Conservation (phyloP, 2,329 filamentous ascomycete species). For the Pseudomassariella vexata region DNA sequence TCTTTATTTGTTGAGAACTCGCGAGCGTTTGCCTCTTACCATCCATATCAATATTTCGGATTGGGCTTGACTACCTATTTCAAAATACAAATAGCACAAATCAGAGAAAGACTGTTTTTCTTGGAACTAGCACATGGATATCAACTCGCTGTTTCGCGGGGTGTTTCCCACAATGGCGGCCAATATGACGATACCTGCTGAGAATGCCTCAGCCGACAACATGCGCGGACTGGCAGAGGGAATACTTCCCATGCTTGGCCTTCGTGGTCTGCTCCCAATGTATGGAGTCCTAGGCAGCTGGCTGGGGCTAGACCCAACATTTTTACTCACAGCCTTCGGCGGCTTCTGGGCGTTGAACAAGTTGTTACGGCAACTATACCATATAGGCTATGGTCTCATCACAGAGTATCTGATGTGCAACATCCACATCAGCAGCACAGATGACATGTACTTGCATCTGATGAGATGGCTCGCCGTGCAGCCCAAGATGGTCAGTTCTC, state of each 20-base stretch:
- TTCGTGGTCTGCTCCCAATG: conserved; percentile 36
- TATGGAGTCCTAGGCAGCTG: conserved; percentile 37
- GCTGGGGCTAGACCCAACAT: conserved; percentile 43
- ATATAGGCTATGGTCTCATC: conserved; percentile 29
- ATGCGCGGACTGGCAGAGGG: conserved; percentile 31
- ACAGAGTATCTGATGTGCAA: conserved; percentile 43
- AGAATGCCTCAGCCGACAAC: conserved; percentile 12
- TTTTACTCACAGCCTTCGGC: conserved; percentile 38
- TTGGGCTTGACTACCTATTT: too few relatives aligned
- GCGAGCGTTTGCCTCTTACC: too few relatives aligned
- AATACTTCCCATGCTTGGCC: conserved; percentile 39
- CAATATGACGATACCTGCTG: conserved; percentile 12
- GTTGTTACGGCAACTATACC: conserved; percentile 29
- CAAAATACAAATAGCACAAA: too few relatives aligned
- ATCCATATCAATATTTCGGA: too few relatives aligned
- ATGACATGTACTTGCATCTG: conserved; percentile 53
- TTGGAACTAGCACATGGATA: conserved; percentile 17
- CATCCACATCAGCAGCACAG: conserved; percentile 47
- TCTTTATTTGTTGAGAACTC: too few relatives aligned
- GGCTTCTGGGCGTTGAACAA: conserved; percentile 41
- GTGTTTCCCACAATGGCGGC: conserved; percentile 10
- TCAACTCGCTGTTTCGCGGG: conserved; percentile 12
- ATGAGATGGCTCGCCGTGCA: conserved; percentile 54
- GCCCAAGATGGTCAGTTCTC: conserved; percentile 43
- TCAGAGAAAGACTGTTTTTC: too few relatives aligned